A percentile compares a stretch with the other conserved stretches of the same genome.
phyloP scores from a whole-genome alignment of 805 yeast genomes.

The Yamadazyma akitaensis region DNA sequence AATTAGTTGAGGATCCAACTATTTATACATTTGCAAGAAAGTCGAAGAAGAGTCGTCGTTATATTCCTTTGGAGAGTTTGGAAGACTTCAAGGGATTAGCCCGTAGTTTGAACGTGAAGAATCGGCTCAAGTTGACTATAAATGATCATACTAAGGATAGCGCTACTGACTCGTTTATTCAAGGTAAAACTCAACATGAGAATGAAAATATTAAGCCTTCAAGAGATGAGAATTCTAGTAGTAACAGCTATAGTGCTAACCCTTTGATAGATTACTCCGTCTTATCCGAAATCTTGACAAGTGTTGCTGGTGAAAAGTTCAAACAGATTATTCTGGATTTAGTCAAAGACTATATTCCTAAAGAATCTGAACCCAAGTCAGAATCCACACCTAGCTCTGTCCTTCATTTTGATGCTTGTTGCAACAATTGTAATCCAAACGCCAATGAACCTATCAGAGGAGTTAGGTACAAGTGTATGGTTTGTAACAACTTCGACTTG shows the following conservation, averaged over 20 bases:
- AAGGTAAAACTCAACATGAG: not conserved
- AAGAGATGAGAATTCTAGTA: not conserved
- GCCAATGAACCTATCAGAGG: slow-evolving; percentile 41
- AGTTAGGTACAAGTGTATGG: slow-evolving; percentile 47
- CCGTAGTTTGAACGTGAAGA: slow-evolving; percentile 49
- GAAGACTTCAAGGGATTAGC: slow-evolving; percentile 42
- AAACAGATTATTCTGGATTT: slow-evolving; percentile 20
- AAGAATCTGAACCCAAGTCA: not conserved
- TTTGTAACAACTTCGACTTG: slow-evolving; percentile 52
- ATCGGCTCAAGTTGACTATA: slow-evolving; percentile 33
- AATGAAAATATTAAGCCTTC: not conserved
- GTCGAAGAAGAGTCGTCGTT: slow-evolving; percentile 44
- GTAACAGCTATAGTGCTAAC: not conserved
- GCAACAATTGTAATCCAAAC: slow-evolving; percentile 34
- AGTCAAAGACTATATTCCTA: slow-evolving; percentile 7
- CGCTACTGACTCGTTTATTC: not conserved
- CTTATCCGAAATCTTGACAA: slow-evolving; percentile 16
- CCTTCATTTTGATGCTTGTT: slow-evolving; percentile 18
- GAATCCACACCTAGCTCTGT: not conserved
- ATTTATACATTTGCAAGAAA: slow-evolving; percentile 30
- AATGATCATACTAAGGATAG: slow-evolving; percentile 1
- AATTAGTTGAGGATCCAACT: not conserved
- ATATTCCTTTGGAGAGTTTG: slow-evolving; percentile 33
- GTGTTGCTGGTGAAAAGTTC: slow-evolving; percentile 28
- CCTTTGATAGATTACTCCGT: not conserved